A percentile compares a stretch with the other conserved stretches of the same genome.
These are phyloP conservation scores for Coemansia sp. DNA, from an alignment of 192 early-diverging fungal genomes.

Conservation along the genomic window DNA sequence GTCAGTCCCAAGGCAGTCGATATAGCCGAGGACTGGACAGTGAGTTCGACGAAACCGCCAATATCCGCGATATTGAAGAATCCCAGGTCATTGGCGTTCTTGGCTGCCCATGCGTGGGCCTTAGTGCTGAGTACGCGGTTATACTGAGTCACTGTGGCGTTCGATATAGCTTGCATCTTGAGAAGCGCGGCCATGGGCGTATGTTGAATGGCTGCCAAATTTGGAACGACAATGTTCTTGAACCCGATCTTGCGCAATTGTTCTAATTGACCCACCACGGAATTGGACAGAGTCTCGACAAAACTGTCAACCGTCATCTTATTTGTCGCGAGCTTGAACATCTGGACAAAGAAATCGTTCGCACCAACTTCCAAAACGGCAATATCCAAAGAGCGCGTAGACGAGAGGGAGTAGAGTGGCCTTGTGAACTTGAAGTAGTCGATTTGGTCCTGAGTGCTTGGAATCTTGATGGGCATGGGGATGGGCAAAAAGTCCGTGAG, in stretches of 20 bases:
- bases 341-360: constrained; percentile 36
- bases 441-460: constrained; percentile 40
- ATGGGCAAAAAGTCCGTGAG: constrained; percentile 13
- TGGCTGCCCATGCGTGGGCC: constrained; percentile 26
- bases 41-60: constrained; percentile 40
- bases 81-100: constrained; percentile 10
- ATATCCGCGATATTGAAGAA: constrained; percentile 29
- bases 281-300: constrained; percentile 21
- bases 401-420: constrained; percentile 10
- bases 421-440: constrained; percentile 25
- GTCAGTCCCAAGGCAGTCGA: constrained; percentile 27
- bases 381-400: constrained; percentile 25
- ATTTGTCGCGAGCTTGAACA: constrained; percentile 20
- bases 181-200: constrained; percentile 28
- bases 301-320: constrained; percentile 18
- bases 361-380: constrained; percentile 33
- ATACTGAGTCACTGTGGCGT: constrained; percentile 26
- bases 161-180: constrained; percentile 16
- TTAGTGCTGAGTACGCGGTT: constrained; percentile 25
- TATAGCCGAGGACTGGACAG: constrained; percentile 13
- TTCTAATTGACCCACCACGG: constrained; percentile 28
- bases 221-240: constrained; percentile 38
- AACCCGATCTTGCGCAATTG: constrained; percentile 34
- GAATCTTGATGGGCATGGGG: constrained; percentile 23
- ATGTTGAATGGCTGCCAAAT: constrained; percentile 33